Conservation (phyloP, 2,329 filamentous ascomycete genomes). For the Xylaria sp. region DNA sequence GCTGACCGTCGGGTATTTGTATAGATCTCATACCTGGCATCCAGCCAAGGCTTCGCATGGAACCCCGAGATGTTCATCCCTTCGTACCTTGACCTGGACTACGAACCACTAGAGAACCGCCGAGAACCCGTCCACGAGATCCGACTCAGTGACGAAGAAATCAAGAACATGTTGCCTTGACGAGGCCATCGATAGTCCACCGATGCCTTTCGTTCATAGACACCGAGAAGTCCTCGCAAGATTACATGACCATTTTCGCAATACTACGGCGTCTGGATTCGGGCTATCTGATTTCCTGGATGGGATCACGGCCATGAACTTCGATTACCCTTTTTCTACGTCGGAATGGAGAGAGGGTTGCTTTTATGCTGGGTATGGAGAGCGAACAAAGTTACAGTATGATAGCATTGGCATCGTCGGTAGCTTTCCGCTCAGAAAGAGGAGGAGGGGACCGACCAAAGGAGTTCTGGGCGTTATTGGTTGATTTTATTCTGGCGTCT, state of each 20-base stretch:
- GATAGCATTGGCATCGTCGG: slow-evolving; percentile 38
- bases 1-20: slow-evolving; percentile 38
- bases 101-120: slow-evolving; percentile 78
- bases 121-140: slow-evolving; percentile 84
- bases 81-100: slow-evolving; percentile 79
- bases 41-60: slow-evolving; percentile 84
- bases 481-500: slow-evolving; percentile 28
- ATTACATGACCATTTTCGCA: slow-evolving; percentile 48
- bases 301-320: slow-evolving; percentile 45
- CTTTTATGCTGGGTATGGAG: slow-evolving; percentile 37
- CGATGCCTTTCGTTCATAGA: slow-evolving; percentile 45
- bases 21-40: slow-evolving; percentile 82
- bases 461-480: slow-evolving; percentile 33
- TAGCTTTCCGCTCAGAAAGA: slow-evolving; percentile 9
- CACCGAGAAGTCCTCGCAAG: slow-evolving; percentile 47
- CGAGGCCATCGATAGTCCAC: slow-evolving; percentile 40
- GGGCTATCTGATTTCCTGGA: slow-evolving; percentile 46
- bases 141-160: slow-evolving; percentile 80
- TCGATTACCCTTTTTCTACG: slow-evolving; percentile 40
- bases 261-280: slow-evolving; percentile 50
- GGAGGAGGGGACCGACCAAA: slow-evolving; percentile 9
- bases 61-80: slow-evolving; percentile 88
- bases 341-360: slow-evolving; percentile 34
- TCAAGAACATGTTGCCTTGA: slow-evolving; percentile 74
- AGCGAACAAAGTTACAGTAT: slow-evolving; percentile 41